phyloP scores from a whole-genome alignment of 148 eudicot species.

The Dysphania ambrosioides region DNA sequence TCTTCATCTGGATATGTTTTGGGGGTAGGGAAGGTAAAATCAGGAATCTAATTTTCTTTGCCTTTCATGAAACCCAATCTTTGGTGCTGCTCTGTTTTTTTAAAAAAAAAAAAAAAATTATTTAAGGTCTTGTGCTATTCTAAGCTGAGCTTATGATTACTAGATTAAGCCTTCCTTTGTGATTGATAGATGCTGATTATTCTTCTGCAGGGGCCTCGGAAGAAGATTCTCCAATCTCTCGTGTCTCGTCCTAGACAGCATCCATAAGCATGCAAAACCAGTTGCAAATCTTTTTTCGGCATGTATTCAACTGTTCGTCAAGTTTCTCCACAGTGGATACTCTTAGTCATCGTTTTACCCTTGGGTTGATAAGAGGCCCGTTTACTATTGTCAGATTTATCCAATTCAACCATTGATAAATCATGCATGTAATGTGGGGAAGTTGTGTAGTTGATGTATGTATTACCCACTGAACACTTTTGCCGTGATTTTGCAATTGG shows the following conservation, averaged over 20 bases:
- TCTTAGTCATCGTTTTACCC: not conserved
- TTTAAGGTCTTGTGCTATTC: no score
- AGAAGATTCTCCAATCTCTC: conserved; percentile 71
- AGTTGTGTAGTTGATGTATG: conserved; percentile 11
- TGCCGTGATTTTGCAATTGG: conserved; percentile 13
- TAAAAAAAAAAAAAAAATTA: no score
- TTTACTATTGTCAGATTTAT: not conserved
- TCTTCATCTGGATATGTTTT: not conserved
- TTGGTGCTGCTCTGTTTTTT: not conserved
- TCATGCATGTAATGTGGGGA: conserved; percentile 6
- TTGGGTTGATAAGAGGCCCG: conserved; percentile 6
- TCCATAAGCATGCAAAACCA: conserved; percentile 20
- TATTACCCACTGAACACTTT: conserved; percentile 16
- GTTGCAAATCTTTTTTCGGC: not conserved
- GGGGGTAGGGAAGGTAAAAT: not conserved
- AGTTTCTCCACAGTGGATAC: conserved; percentile 4
- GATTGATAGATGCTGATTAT: not conserved
- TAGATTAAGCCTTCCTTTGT: not conserved
- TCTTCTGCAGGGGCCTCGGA: conserved; percentile 78
- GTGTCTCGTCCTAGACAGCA: conserved; percentile 44
- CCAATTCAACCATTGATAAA: no score
- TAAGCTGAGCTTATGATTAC: not conserved
- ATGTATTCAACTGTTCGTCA: conserved; percentile 6
- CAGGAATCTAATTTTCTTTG: not conserved
- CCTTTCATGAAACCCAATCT: not conserved